Evolutionary conservation across 2,329 filamentous ascomycete species (phyloP).

Genomic region (Botrytis aclada): DNA sequence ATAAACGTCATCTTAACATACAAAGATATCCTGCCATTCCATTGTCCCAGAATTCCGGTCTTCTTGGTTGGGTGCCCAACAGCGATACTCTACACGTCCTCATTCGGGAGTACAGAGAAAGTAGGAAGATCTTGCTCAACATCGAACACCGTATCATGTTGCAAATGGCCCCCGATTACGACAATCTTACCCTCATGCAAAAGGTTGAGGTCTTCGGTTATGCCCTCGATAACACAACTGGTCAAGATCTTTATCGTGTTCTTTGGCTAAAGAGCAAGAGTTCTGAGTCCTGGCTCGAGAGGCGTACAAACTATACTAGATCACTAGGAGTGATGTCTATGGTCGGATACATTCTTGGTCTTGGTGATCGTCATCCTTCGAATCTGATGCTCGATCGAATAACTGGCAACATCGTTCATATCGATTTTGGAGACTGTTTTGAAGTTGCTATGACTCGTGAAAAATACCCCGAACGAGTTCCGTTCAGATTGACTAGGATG

Average conservation of each 20-base stretch:
- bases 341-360: conserved; percentile 98
- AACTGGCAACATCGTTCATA: conserved; percentile 96
- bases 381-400: conserved; percentile 96
- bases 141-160: conserved; percentile 99
- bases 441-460: conserved; percentile 99
- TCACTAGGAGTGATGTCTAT: conserved; percentile 99
- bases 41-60: conserved; percentile 90
- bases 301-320: conserved; percentile 97
- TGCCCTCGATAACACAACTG: conserved; percentile 97
- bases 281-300: conserved; percentile 95
- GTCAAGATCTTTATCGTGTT: conserved; percentile 95
- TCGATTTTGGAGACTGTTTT: conserved; percentile 99
- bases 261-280: conserved; percentile 99
- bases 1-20: conserved; percentile 95
- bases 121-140: conserved; percentile 93
- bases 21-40: conserved; percentile 96
- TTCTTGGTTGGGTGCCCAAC: conserved; percentile 95
- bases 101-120: conserved; percentile 96
- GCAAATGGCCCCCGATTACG: conserved; percentile 98
- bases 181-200: conserved; percentile 98
- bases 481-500: conserved; percentile 97
- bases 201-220: conserved; percentile 99
- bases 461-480: conserved; percentile 96
- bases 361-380: conserved; percentile 94
- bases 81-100: conserved; percentile 95